phyloP scores from a whole-genome alignment of 148 eudicot genomes.

The Tetragonia tetragonoides region DNA sequence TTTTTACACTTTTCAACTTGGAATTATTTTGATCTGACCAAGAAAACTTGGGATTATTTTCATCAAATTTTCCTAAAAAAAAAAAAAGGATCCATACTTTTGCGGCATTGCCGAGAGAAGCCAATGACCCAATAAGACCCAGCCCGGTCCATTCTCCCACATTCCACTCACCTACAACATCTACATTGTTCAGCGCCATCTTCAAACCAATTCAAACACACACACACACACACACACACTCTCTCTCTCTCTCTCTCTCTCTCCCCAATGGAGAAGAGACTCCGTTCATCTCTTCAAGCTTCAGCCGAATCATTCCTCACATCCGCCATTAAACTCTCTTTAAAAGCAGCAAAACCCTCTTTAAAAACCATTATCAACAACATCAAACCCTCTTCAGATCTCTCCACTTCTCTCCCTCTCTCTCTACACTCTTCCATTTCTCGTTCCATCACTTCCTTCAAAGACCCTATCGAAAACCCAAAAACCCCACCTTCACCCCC shows the following conservation, averaged over 20 bases:
- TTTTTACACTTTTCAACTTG: no score
- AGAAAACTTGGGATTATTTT: no score
- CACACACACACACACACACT: neutral
- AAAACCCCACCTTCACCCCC: slow-evolving; percentile 42
- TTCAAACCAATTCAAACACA: slow-evolving; percentile 17
- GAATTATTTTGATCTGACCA: no score
- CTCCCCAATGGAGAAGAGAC: slow-evolving; percentile 77
- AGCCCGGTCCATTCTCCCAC: neutral
- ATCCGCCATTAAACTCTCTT: slow-evolving; percentile 51
- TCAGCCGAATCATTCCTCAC: slow-evolving; percentile 75
- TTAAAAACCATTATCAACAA: slow-evolving; percentile 65
- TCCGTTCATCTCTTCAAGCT: slow-evolving; percentile 67
- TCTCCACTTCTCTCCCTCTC: slow-evolving; percentile 56
- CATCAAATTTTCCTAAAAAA: no score
- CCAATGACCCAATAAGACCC: neutral
- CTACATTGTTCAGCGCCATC: slow-evolving; percentile 19
- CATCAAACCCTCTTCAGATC: slow-evolving; percentile 41
- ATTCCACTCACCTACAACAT: neutral
- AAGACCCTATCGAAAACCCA: slow-evolving; percentile 25
- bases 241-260: slow-evolving; percentile 6
- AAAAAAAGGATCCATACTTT: no score
- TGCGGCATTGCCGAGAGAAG: no score
- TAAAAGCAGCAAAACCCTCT: slow-evolving; percentile 60
- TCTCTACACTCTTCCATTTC: slow-evolving; percentile 57
- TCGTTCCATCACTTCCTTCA: slow-evolving; percentile 48